phyloP scores from a whole-genome alignment of 192 early-diverging fungal species.

The Rhizophlyctis rosea region DNA sequence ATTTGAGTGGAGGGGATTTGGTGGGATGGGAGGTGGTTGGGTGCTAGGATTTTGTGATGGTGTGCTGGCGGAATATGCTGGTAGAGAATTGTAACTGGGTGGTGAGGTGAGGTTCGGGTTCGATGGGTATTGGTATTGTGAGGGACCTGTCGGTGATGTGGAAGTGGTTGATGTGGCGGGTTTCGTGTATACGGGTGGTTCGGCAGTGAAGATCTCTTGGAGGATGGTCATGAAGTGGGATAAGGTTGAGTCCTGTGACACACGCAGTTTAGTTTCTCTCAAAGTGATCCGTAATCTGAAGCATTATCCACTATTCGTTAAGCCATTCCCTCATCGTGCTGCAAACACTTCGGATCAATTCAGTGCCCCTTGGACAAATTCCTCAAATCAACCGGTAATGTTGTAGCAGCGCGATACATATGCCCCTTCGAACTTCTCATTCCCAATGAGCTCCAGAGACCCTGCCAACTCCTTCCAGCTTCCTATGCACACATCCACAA shows the following conservation, averaged over 20 bases:
- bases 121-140: not conserved
- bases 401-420: too few relatives aligned
- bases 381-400: too few relatives aligned
- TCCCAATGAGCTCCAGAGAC: not conserved
- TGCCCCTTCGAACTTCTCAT: not conserved
- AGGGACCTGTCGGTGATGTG: constrained; percentile 15
- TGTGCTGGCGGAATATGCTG: constrained; percentile 9
- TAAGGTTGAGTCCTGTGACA: constrained; percentile 34
- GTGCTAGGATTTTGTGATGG: not conserved
- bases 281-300: constrained; percentile 15
- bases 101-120: not conserved
- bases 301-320: not conserved
- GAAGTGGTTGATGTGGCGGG: constrained; percentile 32
- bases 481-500: too few relatives aligned
- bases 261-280: not conserved
- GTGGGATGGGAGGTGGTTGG: constrained; percentile 2
- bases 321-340: too few relatives aligned
- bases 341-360: too few relatives aligned
- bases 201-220: constrained; percentile 67
- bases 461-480: too few relatives aligned
- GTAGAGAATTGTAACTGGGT: too few relatives aligned
- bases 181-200: constrained; percentile 73
- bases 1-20: too few relatives aligned
- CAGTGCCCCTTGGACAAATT: too few relatives aligned
- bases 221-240: constrained; percentile 59